A percentile compares a stretch with the other conserved stretches of the same genome.
Conservation (phyloP, 495 filamentous ascomycete species). For the Xylaria telfairii region DNA sequence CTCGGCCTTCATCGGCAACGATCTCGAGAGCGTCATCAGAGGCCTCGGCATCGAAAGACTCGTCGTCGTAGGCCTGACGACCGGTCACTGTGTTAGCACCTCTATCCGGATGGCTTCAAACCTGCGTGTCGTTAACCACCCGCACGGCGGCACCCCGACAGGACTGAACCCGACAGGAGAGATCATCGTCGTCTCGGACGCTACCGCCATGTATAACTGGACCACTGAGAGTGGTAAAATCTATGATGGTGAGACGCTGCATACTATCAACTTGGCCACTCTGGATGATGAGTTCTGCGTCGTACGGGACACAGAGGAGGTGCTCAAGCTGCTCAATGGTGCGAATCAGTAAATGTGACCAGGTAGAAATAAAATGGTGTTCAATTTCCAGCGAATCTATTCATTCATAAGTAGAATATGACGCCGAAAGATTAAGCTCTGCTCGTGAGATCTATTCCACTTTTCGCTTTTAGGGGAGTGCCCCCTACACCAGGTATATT, state of each 20-base stretch:
- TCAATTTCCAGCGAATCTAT: no score
- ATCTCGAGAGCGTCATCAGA: constrained; percentile 48
- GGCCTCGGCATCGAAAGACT: constrained; percentile 46
- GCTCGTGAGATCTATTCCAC: no score
- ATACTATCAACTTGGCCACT: constrained; percentile 54
- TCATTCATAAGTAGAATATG: no score
- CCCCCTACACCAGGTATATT: no score
- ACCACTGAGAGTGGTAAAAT: constrained; percentile 28
- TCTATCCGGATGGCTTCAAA: constrained; percentile 58
- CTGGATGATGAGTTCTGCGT: constrained; percentile 57
- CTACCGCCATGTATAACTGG: constrained; percentile 55
- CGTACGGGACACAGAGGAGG: constrained; percentile 47
- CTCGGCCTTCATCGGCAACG: constrained; percentile 55
- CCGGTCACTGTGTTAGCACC: constrained; percentile 60
- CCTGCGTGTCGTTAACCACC: constrained; percentile 45
- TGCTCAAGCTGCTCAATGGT: constrained; percentile 25
- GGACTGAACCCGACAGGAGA: constrained; percentile 42
- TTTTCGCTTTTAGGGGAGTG: no score
- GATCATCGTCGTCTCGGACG: constrained; percentile 55
- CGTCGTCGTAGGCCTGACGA: constrained; percentile 52
- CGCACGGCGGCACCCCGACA: constrained; percentile 30
- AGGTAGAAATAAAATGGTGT: background rate
- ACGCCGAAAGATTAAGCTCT: no score
- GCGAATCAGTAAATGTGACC: background rate
- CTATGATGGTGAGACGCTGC: constrained; percentile 53